Evolutionary conservation across 352 stramenopile genomes (phyloP).

Genomic region (Phytophthora rubi): DNA sequence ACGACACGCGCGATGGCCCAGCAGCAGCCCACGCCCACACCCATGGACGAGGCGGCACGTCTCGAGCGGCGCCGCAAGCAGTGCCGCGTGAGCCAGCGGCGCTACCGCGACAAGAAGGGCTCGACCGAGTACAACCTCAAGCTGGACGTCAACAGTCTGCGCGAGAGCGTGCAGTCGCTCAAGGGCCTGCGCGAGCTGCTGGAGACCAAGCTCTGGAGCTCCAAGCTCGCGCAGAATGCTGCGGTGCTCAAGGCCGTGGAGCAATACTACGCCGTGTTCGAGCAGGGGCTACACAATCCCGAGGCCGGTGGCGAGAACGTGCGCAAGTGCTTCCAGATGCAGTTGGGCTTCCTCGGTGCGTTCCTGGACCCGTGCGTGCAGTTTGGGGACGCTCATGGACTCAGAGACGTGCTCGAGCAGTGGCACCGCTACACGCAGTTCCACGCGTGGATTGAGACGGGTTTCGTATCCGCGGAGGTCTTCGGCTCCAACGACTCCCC

Average conservation of each 20-base stretch:
- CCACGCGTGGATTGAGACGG: constrained; percentile 51
- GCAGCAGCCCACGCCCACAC: not conserved
- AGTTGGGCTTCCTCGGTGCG: constrained; percentile 54
- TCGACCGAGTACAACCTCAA: constrained; percentile 75
- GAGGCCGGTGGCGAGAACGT: constrained; percentile 46
- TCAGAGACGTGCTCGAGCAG: constrained; percentile 60
- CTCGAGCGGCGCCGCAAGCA: constrained; percentile 64
- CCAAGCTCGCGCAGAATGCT: constrained; percentile 43
- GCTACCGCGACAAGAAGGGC: constrained; percentile 76
- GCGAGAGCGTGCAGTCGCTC: constrained; percentile 65
- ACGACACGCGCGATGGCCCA: constrained; percentile 12
- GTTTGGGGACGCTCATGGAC: constrained; percentile 41
- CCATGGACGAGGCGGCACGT: constrained; percentile 27
- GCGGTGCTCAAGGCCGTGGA: constrained; percentile 67
- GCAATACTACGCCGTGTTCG: constrained; percentile 75
- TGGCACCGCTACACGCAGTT: constrained; percentile 67
- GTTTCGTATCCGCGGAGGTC: constrained; percentile 48
- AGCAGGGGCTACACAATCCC: constrained; percentile 58
- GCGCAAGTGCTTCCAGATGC: constrained; percentile 59
- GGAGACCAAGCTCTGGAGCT: constrained; percentile 55
- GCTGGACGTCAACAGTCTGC: constrained; percentile 70
- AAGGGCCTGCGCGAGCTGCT: constrained; percentile 51
- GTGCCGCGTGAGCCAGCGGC: constrained; percentile 76
- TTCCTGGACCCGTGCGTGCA: constrained; percentile 54
- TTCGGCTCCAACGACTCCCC: constrained; percentile 53